These are phyloP conservation scores for Pseudogymnoascus sp. DNA, from an alignment of 2,329 filamentous ascomycete species.

Conservation along the genomic window DNA sequence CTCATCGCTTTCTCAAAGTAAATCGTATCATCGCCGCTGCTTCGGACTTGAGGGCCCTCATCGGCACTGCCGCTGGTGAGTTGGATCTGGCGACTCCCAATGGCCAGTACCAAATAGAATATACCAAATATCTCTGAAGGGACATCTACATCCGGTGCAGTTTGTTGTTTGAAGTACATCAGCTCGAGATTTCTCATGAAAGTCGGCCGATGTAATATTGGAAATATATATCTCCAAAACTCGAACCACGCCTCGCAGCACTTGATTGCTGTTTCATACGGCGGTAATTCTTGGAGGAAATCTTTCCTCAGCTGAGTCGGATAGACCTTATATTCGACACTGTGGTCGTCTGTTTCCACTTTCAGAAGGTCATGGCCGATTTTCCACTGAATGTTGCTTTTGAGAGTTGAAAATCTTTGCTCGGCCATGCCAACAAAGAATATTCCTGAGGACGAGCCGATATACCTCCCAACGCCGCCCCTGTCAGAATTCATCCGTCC, in stretches of 20 bases:
- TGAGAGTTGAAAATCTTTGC: constrained; percentile 13
- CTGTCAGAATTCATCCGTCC: constrained; percentile 15
- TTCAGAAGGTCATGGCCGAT: constrained; percentile 14
- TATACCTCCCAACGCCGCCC: constrained; percentile 13
- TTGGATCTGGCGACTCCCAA: constrained; percentile 14
- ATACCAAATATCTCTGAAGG: constrained; percentile 11
- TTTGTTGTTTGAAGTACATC: constrained; percentile 8
- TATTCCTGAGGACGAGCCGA: constrained; percentile 15
- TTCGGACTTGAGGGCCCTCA: constrained; percentile 12
- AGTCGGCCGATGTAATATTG: constrained; percentile 14
- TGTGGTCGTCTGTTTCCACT: constrained; percentile 14
- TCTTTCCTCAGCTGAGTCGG: neutral
- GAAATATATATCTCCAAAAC: constrained; percentile 15
- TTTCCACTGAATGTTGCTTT: constrained; percentile 7
- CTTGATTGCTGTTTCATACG: constrained; percentile 11
- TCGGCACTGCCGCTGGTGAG: constrained; percentile 10
- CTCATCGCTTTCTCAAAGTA: constrained; percentile 13
- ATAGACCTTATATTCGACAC: constrained; percentile 12
- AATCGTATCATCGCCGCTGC: constrained; percentile 13
- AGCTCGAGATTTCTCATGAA: constrained; percentile 12
- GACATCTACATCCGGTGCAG: constrained; percentile 8
- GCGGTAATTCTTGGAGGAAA: constrained; percentile 6
- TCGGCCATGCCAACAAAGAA: constrained; percentile 16
- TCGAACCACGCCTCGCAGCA: constrained; percentile 16
- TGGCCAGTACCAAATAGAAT: constrained; percentile 14